A percentile compares a stretch with the other conserved stretches of the same genome.
Conservation (phyloP, 495 filamentous ascomycete species). For the Penicillium waksmanii region DNA sequence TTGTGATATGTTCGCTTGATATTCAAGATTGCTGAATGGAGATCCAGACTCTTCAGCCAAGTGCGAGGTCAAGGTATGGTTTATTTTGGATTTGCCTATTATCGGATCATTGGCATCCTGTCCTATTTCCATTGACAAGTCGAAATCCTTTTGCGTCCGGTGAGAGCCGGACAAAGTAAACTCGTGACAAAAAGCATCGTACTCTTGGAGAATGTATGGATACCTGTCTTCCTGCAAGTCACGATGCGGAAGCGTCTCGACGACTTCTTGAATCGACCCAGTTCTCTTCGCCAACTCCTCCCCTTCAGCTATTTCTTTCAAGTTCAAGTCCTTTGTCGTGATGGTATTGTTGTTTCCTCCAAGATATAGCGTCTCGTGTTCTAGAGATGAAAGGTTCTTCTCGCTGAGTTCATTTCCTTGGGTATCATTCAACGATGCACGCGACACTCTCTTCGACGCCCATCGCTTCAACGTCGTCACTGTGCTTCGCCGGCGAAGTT, state of each 20-base stretch:
- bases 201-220: slow-evolving; percentile 20
- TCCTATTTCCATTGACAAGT: slow-evolving; percentile 18
- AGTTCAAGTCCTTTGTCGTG: background rate
- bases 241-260: background rate
- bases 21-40: background rate
- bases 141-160: slow-evolving; percentile 12
- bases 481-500: slow-evolving; percentile 22
- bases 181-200: slow-evolving; percentile 29
- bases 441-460: slow-evolving; percentile 28
- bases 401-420: slow-evolving; percentile 19
- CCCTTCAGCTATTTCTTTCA: background rate
- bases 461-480: slow-evolving; percentile 22
- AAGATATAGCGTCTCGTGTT: background rate
- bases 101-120: background rate
- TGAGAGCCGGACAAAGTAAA: slow-evolving; percentile 25
- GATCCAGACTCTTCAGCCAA: background rate
- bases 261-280: slow-evolving; percentile 9
- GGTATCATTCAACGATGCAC: slow-evolving; percentile 9
- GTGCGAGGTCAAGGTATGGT: background rate
- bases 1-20: background rate
- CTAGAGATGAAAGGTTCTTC: slow-evolving; percentile 19
- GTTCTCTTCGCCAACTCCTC: background rate
- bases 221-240: slow-evolving; percentile 15
- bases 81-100: background rate
- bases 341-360: background rate